These are phyloP conservation scores for Parmelia sp. DNA, from an alignment of 495 filamentous ascomycete genomes.

Conservation along the genomic window DNA sequence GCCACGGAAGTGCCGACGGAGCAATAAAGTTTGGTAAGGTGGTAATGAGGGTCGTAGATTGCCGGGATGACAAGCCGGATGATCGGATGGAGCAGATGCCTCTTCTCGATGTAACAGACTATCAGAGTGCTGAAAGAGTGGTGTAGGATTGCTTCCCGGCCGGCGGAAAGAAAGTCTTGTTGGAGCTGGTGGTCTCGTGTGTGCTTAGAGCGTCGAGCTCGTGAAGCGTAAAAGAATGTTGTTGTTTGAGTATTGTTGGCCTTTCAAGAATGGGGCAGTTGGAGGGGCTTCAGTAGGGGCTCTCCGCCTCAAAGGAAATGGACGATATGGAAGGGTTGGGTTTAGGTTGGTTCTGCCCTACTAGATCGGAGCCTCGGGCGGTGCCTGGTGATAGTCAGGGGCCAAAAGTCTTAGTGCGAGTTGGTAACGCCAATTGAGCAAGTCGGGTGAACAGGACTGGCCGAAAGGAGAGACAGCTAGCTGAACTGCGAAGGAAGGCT, in stretches of 20 bases:
- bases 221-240: constrained; percentile 13
- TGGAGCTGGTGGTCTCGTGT: constrained; percentile 17
- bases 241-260: neutral
- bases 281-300: constrained; percentile 15
- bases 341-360: neutral
- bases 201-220: constrained; percentile 20
- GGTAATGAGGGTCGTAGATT: constrained; percentile 11
- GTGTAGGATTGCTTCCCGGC: constrained; percentile 16
- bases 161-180: constrained; percentile 15
- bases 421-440: constrained; percentile 11
- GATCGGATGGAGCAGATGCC: neutral
- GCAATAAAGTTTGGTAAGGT: constrained; percentile 9
- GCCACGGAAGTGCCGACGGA: constrained; percentile 5
- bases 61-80: neutral
- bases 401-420: constrained; percentile 15
- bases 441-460: constrained; percentile 4
- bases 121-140: constrained; percentile 2
- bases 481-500: constrained; percentile 7
- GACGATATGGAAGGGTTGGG: constrained; percentile 2
- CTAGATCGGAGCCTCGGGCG: constrained; percentile 23
- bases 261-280: constrained; percentile 14
- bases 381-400: constrained; percentile 26
- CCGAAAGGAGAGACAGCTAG: neutral
- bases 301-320: constrained; percentile 19
- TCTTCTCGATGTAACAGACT: neutral